Percentiles rank a stretch among this genome's conserved stretches.
phyloP scores from a whole-genome alignment of 1,139 yeast species.

The Hyphopichia pseudoburtonii region DNA sequence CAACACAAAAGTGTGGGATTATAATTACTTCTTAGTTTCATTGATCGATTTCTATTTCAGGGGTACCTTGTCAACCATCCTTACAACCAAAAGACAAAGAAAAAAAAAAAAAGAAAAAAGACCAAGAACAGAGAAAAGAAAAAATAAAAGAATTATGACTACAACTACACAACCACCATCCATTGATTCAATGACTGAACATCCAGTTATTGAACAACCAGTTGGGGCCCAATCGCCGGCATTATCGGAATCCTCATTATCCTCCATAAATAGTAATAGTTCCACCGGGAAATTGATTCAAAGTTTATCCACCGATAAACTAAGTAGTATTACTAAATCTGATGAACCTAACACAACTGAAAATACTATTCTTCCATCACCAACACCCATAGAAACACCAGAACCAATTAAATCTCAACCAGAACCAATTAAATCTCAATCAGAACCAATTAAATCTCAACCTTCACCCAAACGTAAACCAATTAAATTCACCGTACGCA shows the following conservation, averaged over 20 bases:
- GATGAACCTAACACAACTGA: not conserved
- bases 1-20: too few species aligned
- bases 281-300: conserved; percentile 35
- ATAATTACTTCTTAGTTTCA: too few species aligned
- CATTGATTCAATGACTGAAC: too few species aligned
- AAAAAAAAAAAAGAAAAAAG: too few species aligned
- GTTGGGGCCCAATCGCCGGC: not conserved
- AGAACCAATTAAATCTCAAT: not conserved
- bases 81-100: too few species aligned
- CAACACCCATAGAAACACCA: not conserved
- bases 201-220: too few species aligned
- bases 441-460: not conserved
- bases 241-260: conserved; percentile 22
- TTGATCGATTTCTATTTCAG: too few species aligned
- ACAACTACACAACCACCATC: too few species aligned
- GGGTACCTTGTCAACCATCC: too few species aligned
- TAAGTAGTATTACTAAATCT: conserved; percentile 2
- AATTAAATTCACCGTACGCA: conserved; percentile 43
- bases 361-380: not conserved
- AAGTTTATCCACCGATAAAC: conserved; percentile 22
- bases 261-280: conserved; percentile 26
- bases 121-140: too few species aligned
- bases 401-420: not conserved
- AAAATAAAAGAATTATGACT: too few species aligned
- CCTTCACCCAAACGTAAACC: conserved; percentile 24